Conservation (phyloP, 2,329 filamentous ascomycete species). For the Colletotrichum filicis region DNA sequence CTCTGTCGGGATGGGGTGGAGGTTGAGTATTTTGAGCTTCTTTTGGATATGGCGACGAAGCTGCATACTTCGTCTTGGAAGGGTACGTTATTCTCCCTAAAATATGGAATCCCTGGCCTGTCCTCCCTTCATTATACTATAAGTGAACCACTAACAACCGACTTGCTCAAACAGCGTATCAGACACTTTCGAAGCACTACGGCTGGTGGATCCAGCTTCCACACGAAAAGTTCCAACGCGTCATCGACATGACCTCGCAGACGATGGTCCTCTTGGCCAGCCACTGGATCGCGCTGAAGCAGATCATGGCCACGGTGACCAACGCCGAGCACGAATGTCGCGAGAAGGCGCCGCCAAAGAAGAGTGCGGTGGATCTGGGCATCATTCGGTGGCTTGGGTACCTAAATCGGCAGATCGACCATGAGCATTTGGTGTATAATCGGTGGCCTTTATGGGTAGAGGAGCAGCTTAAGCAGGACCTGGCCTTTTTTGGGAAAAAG, state of each 20-base stretch:
- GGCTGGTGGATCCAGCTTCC: slow-evolving; percentile 69
- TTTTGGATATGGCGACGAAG: slow-evolving; percentile 60
- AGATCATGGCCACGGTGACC: slow-evolving; percentile 63
- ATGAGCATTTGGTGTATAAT: slow-evolving; percentile 58
- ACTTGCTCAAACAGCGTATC: slow-evolving; percentile 53
- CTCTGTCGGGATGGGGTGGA: slow-evolving; percentile 57
- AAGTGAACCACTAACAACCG: not conserved
- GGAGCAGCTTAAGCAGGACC: slow-evolving; percentile 57
- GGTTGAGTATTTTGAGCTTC: slow-evolving; percentile 55
- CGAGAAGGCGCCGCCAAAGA: slow-evolving; percentile 41
- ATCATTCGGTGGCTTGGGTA: slow-evolving; percentile 62
- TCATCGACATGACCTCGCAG: slow-evolving; percentile 60
- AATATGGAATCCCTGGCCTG: not conserved
- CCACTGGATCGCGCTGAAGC: slow-evolving; percentile 66
- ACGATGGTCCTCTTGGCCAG: slow-evolving; percentile 59
- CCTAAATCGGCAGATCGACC: slow-evolving; percentile 59
- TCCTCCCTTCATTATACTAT: no score
- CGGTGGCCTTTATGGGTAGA: slow-evolving; percentile 67
- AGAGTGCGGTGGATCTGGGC: slow-evolving; percentile 51
- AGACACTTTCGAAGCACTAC: slow-evolving; percentile 61
- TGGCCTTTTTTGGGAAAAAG: slow-evolving; percentile 56
- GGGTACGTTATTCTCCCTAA: slow-evolving; percentile 49
- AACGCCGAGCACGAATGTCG: slow-evolving; percentile 50
- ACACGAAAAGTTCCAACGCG: slow-evolving; percentile 60
- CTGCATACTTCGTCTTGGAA: slow-evolving; percentile 64